These are phyloP conservation scores for Dictyophora rubrovolvata DNA, from an alignment of 768 basidiomycete species.

Conservation along the genomic window DNA sequence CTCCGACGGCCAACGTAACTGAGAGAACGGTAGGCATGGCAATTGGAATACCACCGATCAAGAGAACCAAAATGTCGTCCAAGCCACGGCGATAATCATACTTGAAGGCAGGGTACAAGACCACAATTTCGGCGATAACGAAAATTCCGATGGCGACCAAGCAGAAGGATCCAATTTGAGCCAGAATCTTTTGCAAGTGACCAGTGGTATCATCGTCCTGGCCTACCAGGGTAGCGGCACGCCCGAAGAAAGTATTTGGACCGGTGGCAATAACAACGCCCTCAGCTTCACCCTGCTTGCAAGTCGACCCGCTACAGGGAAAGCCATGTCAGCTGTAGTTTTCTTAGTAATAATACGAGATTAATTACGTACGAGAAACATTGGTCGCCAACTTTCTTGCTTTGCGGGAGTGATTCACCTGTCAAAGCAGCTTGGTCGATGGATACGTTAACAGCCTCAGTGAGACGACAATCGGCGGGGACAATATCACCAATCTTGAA, in stretches of 20 bases:
- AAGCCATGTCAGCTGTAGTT: constrained; percentile 8
- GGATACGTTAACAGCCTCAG: constrained; percentile 93
- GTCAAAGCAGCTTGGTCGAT: constrained; percentile 98
- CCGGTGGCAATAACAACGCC: constrained; percentile 98
- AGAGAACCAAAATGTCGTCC: constrained; percentile 93
- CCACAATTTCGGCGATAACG: constrained; percentile 87
- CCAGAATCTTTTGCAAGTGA: constrained; percentile 97
- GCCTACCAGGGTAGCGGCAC: constrained; percentile 94
- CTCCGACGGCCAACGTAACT: constrained; percentile 97
- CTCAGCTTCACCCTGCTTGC: constrained; percentile 98
- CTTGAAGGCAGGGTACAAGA: constrained; percentile 85
- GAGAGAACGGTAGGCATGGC: constrained; percentile 99
- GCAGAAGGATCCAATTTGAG: constrained; percentile 97
- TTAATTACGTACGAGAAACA: constrained; percentile 80
- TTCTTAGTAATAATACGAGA: not conserved
- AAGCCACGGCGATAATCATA: constrained; percentile 91
- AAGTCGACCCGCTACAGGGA: constrained; percentile 74
- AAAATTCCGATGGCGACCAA: constrained; percentile 93
- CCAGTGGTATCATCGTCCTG: constrained; percentile 97
- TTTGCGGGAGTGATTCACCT: constrained; percentile 89
- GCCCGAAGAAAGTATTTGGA: constrained; percentile 97
- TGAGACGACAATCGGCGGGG: constrained; percentile 94
- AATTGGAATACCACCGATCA: constrained; percentile 99
- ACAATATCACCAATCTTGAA: constrained; percentile 99
- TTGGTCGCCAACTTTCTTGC: constrained; percentile 90